Base-by-base conservation (phyloP, 768 basidiomycete genomes). In the Asterophora lycoperdoides region DNA sequence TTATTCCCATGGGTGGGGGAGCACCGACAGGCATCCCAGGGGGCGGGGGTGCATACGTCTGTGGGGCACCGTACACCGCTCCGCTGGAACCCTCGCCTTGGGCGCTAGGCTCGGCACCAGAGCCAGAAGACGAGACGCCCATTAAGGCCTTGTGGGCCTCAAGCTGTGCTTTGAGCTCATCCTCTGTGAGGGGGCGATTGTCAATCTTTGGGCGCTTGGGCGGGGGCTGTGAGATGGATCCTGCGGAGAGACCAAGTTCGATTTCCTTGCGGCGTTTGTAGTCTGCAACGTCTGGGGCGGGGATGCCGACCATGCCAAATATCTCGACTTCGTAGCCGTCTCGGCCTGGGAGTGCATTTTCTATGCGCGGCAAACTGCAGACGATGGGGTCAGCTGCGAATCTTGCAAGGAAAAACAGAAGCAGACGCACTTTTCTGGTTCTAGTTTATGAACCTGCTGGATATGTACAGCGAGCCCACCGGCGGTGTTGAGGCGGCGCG, bases 271-370 rank as follows among this genome's bases (percentile, higher is more conserved):
- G 84, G 44, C 92, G 86, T 63, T 91, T 95, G 77, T 94, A 98
- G 66, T 94, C 95, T 10, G 90, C 93, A 15, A 95, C 80, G 66
- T 95, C 94, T 29, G 92, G 89, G 3, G 86, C 86, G 7, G 93
- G 93, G 42, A 97, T 93, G 46, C 95, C 96, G 64, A 96, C 95
- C 96, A 99, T 98, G 18, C 96, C 96, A 56, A 98, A 98, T 41
- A 99, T 98, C 70, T 99, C 96, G 32, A 99, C 87, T 64, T 98
- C 95, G 59, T 97, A 97, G 1, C 94, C 93, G 68, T 97, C 95
- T 29, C 96, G 84, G 23, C 94, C 95, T 8, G 95, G 93, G 3
- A 99, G 74, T 0, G 95, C 94, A 64, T 97, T 98, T 48, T 96
- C 94, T 19, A 99, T 93, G 15, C 95, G 89, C n/a, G 80, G 83